Base-by-base conservation (phyloP, 805 yeast species). In the Myxozyma neotropica region DNA sequence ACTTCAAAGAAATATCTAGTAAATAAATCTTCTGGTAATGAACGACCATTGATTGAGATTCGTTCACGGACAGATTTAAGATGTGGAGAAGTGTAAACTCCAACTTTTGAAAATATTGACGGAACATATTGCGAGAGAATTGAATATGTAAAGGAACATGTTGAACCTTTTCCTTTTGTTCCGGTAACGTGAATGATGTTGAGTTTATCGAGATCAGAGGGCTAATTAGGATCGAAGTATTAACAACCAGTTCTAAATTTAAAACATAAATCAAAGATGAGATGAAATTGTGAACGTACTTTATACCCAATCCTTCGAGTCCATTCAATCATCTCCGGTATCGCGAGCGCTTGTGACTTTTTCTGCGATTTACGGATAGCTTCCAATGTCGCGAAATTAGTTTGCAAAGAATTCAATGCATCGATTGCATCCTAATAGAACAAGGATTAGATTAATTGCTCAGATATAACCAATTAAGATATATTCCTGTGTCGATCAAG, bases 151-250 rank as follows among this genome's bases (percentile, higher is more conserved):
- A 94, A 94, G 0, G 99, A 97, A 74, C 97, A 93, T 0, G 98
- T 93, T 0, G 97, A 91, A 0, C 99, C 99, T 75, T 94, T 94
- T 13, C 99, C 99, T 72, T 94, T 94, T 0, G 99, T 94, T 21
- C 99, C 99, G 0, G 99, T 92, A 38, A 95, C 87, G 70, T 94
- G 99, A 43, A 94, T 81, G 1, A 91, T 80, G 67, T 92, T 92
- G 67, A 94, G 73, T 61, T 74, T 79, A 74, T 92, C 83, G 70
- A 89, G 84, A 63, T 88, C 96, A 2, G 75, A 67, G 1, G 88
- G 84, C 33, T 70, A 64, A 4, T 21, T 10, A 8, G 17, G 26
- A 21, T 21, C 12, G 13, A 3, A 38, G 29, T n/a, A n/a, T n/a
- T n/a, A n/a, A n/a, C n/a, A n/a, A n/a, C n/a, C n/a, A n/a, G n/a